Conservation (phyloP, 768 basidiomycete species). For the Chalciporus sphaerocephalus region DNA sequence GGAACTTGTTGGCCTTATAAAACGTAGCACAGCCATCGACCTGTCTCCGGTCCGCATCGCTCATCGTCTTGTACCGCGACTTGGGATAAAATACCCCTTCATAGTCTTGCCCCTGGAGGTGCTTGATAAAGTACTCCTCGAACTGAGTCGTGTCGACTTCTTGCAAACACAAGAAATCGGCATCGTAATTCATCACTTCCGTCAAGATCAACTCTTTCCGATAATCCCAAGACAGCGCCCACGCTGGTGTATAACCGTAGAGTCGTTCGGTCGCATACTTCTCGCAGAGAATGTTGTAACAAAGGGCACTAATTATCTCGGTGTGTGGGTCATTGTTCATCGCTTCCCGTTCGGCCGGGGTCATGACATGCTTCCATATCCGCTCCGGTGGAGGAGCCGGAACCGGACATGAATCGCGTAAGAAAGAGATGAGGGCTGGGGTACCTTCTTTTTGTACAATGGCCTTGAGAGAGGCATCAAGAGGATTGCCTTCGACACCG, state of each 20-base stretch:
- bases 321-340: conserved; percentile 56
- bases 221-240: conserved; percentile 96
- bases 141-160: conserved; percentile 93
- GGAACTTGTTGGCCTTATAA: conserved; percentile 83
- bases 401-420: conserved; percentile 91
- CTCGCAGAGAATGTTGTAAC: conserved; percentile 94
- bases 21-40: conserved; percentile 98
- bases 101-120: conserved; percentile 71
- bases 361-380: conserved; percentile 63
- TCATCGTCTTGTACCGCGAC: conserved; percentile 91
- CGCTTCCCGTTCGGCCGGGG: conserved; percentile 54
- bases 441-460: conserved; percentile 97
- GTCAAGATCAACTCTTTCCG: conserved; percentile 83
- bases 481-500: conserved; percentile 95
- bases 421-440: conserved; percentile 74
- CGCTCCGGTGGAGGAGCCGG: conserved; percentile 79
- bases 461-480: conserved; percentile 70
- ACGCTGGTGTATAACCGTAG: conserved; percentile 95
- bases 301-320: conserved; percentile 78
- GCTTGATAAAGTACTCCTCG: conserved; percentile 82
- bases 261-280: conserved; percentile 80
- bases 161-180: conserved; percentile 92
- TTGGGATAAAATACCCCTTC: conserved; percentile 92
- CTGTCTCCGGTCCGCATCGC: conserved; percentile 72
- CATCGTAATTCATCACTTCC: conserved; percentile 74